Conservation (phyloP, 2,329 filamentous ascomycete genomes). For the Talaromyces sp. region DNA sequence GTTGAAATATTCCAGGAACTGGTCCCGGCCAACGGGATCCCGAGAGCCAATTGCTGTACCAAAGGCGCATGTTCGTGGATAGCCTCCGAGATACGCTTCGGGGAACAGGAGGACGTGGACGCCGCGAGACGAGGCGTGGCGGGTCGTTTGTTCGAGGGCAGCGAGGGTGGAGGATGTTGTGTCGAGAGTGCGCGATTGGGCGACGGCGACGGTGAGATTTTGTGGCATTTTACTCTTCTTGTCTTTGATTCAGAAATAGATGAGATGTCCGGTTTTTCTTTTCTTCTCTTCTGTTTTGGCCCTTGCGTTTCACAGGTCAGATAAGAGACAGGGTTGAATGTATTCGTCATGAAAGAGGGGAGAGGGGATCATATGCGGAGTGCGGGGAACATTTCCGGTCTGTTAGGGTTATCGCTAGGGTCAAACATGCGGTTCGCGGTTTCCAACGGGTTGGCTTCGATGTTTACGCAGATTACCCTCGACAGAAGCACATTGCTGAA, state of each 20-base stretch:
- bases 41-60: conserved; percentile 71
- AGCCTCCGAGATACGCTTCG: conserved; percentile 88
- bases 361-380: neutral
- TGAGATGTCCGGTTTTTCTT: too few relatives aligned
- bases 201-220: conserved; percentile 44
- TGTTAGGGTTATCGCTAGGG: neutral
- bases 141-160: conserved; percentile 61
- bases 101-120: conserved; percentile 78
- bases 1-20: conserved; percentile 77
- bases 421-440: too few relatives aligned
- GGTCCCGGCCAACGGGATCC: conserved; percentile 66
- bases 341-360: neutral
- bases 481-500: too few relatives aligned
- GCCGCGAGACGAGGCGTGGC: conserved; percentile 56
- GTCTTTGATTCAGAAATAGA: neutral
- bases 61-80: conserved; percentile 77
- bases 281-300: too few relatives aligned
- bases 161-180: conserved; percentile 56
- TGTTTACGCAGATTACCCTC: too few relatives aligned
- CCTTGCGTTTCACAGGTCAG: neutral
- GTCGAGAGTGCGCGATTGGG: conserved; percentile 45
- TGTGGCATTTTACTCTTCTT: conserved; percentile 33
- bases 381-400: neutral
- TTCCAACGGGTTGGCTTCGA: too few relatives aligned
- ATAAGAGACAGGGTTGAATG: neutral